Conservation (phyloP, 2,329 filamentous ascomycete species). For the Penicillium griseofulvum region DNA sequence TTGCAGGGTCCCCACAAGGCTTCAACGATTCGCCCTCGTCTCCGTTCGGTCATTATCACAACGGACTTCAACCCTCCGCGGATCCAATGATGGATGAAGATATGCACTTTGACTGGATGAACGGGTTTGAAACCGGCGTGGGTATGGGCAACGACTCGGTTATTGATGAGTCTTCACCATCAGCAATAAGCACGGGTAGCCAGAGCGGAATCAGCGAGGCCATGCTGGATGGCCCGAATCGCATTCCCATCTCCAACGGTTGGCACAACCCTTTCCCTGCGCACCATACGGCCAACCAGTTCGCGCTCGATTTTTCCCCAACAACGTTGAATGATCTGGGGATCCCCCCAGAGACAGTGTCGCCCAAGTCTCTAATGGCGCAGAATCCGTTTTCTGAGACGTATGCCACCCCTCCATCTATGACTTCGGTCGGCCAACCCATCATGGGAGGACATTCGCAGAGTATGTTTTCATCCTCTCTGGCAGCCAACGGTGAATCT, state of each 20-base stretch:
- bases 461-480: conserved; percentile 50
- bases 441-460: conserved; percentile 63
- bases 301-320: conserved; percentile 71
- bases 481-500: conserved; percentile 44
- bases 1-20: conserved; percentile 69
- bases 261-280: conserved; percentile 70
- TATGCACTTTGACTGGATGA: conserved; percentile 80
- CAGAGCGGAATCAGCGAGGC: conserved; percentile 77
- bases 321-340: conserved; percentile 74
- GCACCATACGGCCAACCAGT: conserved; percentile 65
- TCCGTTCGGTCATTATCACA: conserved; percentile 42
- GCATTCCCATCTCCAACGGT: conserved; percentile 56
- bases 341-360: conserved; percentile 68
- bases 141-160: conserved; percentile 74
- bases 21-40: conserved; percentile 44
- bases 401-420: conserved; percentile 74
- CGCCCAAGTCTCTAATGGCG: conserved; percentile 70
- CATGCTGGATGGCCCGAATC: conserved; percentile 76
- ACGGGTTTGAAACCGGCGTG: conserved; percentile 76
- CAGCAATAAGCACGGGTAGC: conserved; percentile 90
- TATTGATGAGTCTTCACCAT: conserved; percentile 90
- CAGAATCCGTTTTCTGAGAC: conserved; percentile 68
- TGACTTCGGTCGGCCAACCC: conserved; percentile 71
- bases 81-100: conserved; percentile 64
- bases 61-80: conserved; percentile 55